Evolutionary conservation across 148 eudicot species (phyloP).

Genomic region (Fagopyrum tataricum): DNA sequence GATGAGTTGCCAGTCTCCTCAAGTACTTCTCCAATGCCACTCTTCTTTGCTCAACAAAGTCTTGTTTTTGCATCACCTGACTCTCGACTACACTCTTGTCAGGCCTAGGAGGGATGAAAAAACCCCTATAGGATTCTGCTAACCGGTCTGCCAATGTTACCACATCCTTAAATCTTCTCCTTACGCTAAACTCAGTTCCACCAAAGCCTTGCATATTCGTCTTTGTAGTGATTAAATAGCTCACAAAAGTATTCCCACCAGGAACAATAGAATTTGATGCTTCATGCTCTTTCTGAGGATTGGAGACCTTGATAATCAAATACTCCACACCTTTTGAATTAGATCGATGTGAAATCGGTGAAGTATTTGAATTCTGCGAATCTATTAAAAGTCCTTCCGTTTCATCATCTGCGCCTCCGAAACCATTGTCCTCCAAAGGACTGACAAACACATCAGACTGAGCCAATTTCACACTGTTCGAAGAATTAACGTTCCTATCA

Average conservation of each 20-base stretch:
- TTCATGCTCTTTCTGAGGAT: slow-evolving; percentile 75
- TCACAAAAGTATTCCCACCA: slow-evolving; percentile 53
- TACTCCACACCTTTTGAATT: slow-evolving; percentile 26
- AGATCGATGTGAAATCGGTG: slow-evolving; percentile 24
- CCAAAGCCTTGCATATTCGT: slow-evolving; percentile 56
- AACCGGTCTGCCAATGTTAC: slow-evolving; percentile 79
- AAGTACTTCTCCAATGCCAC: slow-evolving; percentile 72
- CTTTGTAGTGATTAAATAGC: slow-evolving; percentile 57
- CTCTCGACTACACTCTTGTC: slow-evolving; percentile 83
- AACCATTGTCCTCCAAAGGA: slow-evolving; percentile 24
- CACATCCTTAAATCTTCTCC: slow-evolving; percentile 80
- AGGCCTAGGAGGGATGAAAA: slow-evolving; percentile 74
- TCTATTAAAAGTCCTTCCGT: slow-evolving; percentile 10
- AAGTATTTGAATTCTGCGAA: slow-evolving; percentile 10
- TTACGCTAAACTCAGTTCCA: slow-evolving; percentile 49
- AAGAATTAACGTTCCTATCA: slow-evolving; percentile 15
- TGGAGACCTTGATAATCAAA: slow-evolving; percentile 49
- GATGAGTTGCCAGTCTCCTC: slow-evolving; percentile 60
- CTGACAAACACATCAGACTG: slow-evolving; percentile 35
- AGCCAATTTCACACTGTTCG: slow-evolving; percentile 24
- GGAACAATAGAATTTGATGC: slow-evolving; percentile 68
- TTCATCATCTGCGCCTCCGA: slow-evolving; percentile 27
- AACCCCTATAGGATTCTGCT: slow-evolving; percentile 65
- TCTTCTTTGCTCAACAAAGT: slow-evolving; percentile 86
- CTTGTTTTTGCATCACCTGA: slow-evolving; percentile 96